Conservation (phyloP, 768 basidiomycete species). For the Panaeolus cyanescens region DNA sequence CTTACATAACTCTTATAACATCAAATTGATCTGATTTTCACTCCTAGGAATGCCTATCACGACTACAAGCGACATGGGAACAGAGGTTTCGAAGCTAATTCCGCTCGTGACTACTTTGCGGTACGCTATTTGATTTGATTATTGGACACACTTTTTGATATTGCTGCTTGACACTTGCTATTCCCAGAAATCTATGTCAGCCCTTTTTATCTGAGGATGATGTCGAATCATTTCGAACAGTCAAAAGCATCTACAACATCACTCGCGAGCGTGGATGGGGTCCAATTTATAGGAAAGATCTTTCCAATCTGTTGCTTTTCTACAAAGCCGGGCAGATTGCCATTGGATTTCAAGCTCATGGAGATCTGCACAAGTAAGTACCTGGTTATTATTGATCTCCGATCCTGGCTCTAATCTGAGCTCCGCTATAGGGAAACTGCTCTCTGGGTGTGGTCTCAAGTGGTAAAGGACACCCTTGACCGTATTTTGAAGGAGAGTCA, state of each 20-base stretch:
- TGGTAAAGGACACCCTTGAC: slow-evolving; percentile 22
- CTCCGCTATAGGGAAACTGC: slow-evolving; percentile 17
- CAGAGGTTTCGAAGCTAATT: slow-evolving; percentile 10
- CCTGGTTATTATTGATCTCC: neutral
- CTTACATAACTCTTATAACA: neutral
- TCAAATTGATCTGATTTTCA: neutral
- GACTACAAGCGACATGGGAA: slow-evolving; percentile 21
- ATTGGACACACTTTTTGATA: neutral
- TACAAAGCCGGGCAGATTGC: slow-evolving; percentile 19
- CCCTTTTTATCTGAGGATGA: slow-evolving; percentile 18
- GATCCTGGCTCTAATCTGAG: neutral
- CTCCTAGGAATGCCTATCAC: slow-evolving; percentile 22
- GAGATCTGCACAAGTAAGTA: slow-evolving; percentile 22
- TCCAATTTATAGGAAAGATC: slow-evolving; percentile 26
- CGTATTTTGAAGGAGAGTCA: slow-evolving; percentile 9
- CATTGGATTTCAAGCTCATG: slow-evolving; percentile 18
- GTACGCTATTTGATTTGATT: slow-evolving; percentile 10
- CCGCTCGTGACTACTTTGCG: neutral
- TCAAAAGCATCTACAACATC: slow-evolving; percentile 30
- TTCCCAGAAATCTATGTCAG: slow-evolving; percentile 12
- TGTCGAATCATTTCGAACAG: slow-evolving; percentile 20
- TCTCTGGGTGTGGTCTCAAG: slow-evolving; percentile 24
- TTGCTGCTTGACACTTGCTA: neutral
- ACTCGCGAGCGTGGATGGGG: slow-evolving; percentile 28
- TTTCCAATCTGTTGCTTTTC: slow-evolving; percentile 20